Conservation (phyloP, 2,329 filamentous ascomycete genomes). For the Xylariaceae sp. region DNA sequence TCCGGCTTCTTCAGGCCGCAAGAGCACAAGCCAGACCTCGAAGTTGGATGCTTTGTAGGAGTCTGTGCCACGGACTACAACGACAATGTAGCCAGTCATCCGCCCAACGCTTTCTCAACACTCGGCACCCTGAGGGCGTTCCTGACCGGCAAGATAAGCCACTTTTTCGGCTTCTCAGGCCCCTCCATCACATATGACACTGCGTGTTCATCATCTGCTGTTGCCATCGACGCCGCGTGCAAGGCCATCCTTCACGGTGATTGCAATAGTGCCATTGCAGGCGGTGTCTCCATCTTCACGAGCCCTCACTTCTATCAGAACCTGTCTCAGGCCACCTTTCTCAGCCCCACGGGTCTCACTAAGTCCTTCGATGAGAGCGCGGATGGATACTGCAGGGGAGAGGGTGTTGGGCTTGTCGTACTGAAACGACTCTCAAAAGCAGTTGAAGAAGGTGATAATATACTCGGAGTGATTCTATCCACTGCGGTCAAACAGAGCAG, state of each 20-base stretch:
- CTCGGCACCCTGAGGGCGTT: constrained; percentile 23
- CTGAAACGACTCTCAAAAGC: constrained; percentile 45
- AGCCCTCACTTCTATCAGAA: constrained; percentile 23
- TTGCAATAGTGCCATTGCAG: constrained; percentile 31
- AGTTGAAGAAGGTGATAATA: constrained; percentile 41
- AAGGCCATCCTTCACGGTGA: constrained; percentile 28
- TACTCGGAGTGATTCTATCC: constrained; percentile 37
- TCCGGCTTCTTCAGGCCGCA: constrained; percentile 25
- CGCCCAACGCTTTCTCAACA: constrained; percentile 34
- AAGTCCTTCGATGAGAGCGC: constrained; percentile 37
- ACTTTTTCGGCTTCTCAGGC: constrained; percentile 33
- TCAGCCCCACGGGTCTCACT: constrained; percentile 26
- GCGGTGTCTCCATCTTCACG: constrained; percentile 30
- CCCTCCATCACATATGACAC: constrained; percentile 29
- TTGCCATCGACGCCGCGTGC: constrained; percentile 30
- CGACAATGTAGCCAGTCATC: constrained; percentile 35
- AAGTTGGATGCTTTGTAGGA: constrained; percentile 38
- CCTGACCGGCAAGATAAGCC: constrained; percentile 25
- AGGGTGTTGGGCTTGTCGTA: constrained; percentile 41
- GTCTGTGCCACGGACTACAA: constrained; percentile 37
- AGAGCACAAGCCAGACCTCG: constrained; percentile 2
- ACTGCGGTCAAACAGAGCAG: constrained; percentile 39
- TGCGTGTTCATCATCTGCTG: constrained; percentile 33
- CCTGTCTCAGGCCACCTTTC: constrained; percentile 25
- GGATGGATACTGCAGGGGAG: constrained; percentile 49